Conservation (phyloP, 345 rosid genomes). For the Hevea brasiliensis region DNA sequence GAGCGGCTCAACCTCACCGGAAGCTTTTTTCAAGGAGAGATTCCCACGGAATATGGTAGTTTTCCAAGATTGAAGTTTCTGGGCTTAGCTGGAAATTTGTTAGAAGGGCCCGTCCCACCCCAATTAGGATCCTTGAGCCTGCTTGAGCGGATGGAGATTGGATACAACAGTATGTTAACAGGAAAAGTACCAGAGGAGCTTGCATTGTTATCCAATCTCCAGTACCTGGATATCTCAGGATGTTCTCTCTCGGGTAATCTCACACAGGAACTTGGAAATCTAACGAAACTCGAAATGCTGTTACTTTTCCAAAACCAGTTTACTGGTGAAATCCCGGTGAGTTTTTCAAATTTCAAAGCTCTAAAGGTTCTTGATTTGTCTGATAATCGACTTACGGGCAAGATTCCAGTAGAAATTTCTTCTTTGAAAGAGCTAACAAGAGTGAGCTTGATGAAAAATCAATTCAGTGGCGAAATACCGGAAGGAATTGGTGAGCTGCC, state of each 20-base stretch:
- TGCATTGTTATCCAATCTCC: conserved; percentile 48
- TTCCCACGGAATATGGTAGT: conserved; percentile 62
- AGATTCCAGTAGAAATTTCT: conserved; percentile 55
- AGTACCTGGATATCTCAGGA: conserved; percentile 63
- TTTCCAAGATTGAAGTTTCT: conserved; percentile 53
- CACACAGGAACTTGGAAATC: conserved; percentile 56
- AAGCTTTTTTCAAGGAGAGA: conserved; percentile 80
- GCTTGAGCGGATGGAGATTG: conserved; percentile 75
- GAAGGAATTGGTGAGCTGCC: conserved; percentile 62
- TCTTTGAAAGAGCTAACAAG: conserved; percentile 52
- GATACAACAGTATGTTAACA: conserved; percentile 53
- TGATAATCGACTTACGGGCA: conserved; percentile 60
- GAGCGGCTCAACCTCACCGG: conserved; percentile 94
- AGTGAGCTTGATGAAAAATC: conserved; percentile 64
- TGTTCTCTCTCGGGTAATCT: conserved; percentile 69
- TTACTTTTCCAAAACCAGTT: conserved; percentile 56
- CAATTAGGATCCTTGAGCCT: conserved; percentile 55
- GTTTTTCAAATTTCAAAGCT: conserved; percentile 48
- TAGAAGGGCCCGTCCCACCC: conserved; percentile 64
- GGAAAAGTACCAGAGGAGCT: conserved; percentile 71
- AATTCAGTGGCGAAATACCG: conserved; percentile 63
- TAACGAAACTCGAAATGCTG: conserved; percentile 55
- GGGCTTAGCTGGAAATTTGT: conserved; percentile 65
- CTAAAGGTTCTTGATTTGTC: conserved; percentile 68
- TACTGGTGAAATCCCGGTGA: conserved; percentile 68